Conservation (phyloP, 441 rosid genomes). For the Gossypium laxum region DNA sequence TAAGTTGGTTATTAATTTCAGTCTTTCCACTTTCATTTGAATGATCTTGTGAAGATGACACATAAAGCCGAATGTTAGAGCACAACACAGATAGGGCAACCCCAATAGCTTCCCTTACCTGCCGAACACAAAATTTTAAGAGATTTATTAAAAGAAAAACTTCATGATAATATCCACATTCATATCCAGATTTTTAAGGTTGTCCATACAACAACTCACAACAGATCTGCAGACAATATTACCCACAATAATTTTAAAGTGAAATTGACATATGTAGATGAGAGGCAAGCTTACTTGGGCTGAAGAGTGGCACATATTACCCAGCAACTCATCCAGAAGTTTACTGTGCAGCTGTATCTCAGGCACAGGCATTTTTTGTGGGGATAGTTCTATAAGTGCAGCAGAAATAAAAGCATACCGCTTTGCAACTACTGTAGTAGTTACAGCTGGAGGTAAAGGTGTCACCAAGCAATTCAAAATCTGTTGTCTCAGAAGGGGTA, state of each 20-base stretch:
- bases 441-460: slow-evolving; percentile 73
- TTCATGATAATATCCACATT: not conserved
- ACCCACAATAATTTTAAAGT: slow-evolving; percentile 2
- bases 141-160: slow-evolving; percentile 6
- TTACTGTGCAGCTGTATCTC: slow-evolving; percentile 63
- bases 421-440: slow-evolving; percentile 81
- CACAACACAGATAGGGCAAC: slow-evolving; percentile 75
- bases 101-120: slow-evolving; percentile 96
- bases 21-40: slow-evolving; percentile 36
- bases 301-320: slow-evolving; percentile 89
- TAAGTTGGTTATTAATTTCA: slow-evolving; percentile 30
- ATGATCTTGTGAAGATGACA: slow-evolving; percentile 35
- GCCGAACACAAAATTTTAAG: slow-evolving; percentile 21
- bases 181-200: not conserved
- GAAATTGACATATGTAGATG: not conserved
- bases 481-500: slow-evolving; percentile 71
- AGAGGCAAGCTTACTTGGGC: slow-evolving; percentile 66
- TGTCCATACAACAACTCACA: not conserved
- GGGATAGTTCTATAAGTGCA: slow-evolving; percentile 80
- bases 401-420: slow-evolving; percentile 92
- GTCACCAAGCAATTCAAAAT: slow-evolving; percentile 73
- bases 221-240: not conserved
- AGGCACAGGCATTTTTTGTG: slow-evolving; percentile 68
- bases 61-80: slow-evolving; percentile 78
- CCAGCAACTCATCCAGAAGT: slow-evolving; percentile 73